Evolutionary conservation across 2,329 filamentous ascomycete genomes (phyloP), one percentile per base, ranked within the genome.

Genomic region (Nemania diffusa): DNA sequence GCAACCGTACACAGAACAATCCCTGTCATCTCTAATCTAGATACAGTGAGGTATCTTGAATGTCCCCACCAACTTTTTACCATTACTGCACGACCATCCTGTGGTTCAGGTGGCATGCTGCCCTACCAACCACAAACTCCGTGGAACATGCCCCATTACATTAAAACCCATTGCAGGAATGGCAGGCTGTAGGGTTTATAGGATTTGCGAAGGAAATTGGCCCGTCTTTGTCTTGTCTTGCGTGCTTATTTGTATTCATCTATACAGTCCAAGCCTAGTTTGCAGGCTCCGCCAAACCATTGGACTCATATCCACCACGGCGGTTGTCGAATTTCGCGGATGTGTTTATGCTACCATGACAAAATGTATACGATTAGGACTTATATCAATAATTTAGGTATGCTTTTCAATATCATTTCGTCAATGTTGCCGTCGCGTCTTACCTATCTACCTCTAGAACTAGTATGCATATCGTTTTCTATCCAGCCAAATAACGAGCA

Each of bases 1-100:
- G 24, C 64, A 62, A 53, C 46, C 53, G 44, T 55, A 57, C 32
- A 61, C 42, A 63, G 52, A 50, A 63, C 32, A 34, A 68, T 60
- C 34, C 20, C 48, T 57, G 7, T 15, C 60, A 50, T 32, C 40
- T 55, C 42, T 29, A 37, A 62, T 57, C 32, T 20, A n/a, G n/a
- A n/a, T n/a, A 22, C 51, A 46, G 64, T 51, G 61, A 37, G 9
- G 51, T n/a, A 59, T 40, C 32, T 32, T 40, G 11, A 27, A 48
- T 61, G 11, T n/a, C 40, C 13, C 48, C 48, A 42, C 29, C 52
- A 17, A 40, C 20, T 48, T 57, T 56, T 27, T 17, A 11, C 55
- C 42, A 48, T 29, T 22, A 53, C 46, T 20, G 17, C 46, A 15
- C 40, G 15, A 32, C 27, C 40, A 50, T 59, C 24, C 9, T 57